Evolutionary conservation across 257 asterid genomes (phyloP), one percentile per base, ranked within the genome.

Genomic region (Ballota nigra): DNA sequence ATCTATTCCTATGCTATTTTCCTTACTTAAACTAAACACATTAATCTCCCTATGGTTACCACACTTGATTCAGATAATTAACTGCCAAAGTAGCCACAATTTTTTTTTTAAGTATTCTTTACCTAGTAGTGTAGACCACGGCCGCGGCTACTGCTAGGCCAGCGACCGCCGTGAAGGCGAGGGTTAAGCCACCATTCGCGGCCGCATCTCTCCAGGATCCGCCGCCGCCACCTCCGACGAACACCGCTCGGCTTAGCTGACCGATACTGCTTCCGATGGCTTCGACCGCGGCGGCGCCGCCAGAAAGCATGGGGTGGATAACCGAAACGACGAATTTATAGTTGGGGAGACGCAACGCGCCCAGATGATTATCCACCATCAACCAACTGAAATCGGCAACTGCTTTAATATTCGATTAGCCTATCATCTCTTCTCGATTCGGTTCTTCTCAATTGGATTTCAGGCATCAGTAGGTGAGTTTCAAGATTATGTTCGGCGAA

Each of bases 71-170:
- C 55, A n/a, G 22, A 6, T 9, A 47, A 47, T n/a, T 47, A 47
- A n/a, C 22, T 18, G 63, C 70, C 38, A 8, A 71, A 70, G 13
- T 66, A 20, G 45, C 76, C 73, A 62, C 49, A 4, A n/a, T 55
- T 38, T 16, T 55, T 38, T 16, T 4, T 36, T 43, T 26, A 2
- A 23, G 29, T 8, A 41, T 57, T 23, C 45, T 77, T 82, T 86
- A 86, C 89, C 87, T 82, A 85, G 87, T 71, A 63, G 80, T 72
- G 86, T 71, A 85, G 83, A 84, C 41, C 65, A 88, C 85, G 71
- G 81, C 92, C 79, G 85, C 88, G 85, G 96, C 96, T 82, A 92
- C 72, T 68, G 86, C 94, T 66, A 84, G 71, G 69, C 96, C 96
- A 71, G 88, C 89, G 74, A 90, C 65, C 81, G 91, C 96, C 87